phyloP scores from a whole-genome alignment of 768 basidiomycete genomes.

The Trametes cubensis region DNA sequence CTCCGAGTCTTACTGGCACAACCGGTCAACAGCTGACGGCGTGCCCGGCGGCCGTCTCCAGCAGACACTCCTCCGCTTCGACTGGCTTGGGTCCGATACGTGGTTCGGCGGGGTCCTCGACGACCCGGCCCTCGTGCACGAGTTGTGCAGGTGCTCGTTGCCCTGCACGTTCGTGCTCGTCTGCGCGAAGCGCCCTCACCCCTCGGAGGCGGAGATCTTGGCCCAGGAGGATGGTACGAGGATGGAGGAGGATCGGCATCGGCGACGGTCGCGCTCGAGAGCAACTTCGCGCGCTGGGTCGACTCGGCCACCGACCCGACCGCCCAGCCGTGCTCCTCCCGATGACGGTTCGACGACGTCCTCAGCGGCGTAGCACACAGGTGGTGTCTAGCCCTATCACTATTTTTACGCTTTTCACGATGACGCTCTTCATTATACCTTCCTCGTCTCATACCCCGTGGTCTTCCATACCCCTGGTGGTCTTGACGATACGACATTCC shows the following conservation, averaged over 20 bases:
- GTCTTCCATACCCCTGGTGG: neutral
- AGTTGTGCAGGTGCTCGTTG: slow-evolving; percentile 45
- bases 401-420: neutral
- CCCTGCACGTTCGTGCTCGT: slow-evolving; percentile 65
- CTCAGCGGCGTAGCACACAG: neutral
- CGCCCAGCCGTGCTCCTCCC: slow-evolving; percentile 15
- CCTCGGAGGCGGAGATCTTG: slow-evolving; percentile 52
- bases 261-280: slow-evolving; percentile 25
- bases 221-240: slow-evolving; percentile 46
- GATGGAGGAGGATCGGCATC: slow-evolving; percentile 25
- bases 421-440: neutral
- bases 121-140: slow-evolving; percentile 48
- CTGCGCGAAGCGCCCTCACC: slow-evolving; percentile 49
- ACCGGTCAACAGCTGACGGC: slow-evolving; percentile 62
- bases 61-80: slow-evolving; percentile 63
- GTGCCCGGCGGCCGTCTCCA: slow-evolving; percentile 73
- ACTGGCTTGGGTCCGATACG: slow-evolving; percentile 62
- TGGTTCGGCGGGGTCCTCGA: slow-evolving; percentile 63
- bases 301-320: slow-evolving; percentile 18
- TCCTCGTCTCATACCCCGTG: neutral
- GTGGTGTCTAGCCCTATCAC: neutral
- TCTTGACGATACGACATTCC: neutral
- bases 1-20: slow-evolving; percentile 58
- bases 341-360: slow-evolving; percentile 8
- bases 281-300: slow-evolving; percentile 27